phyloP scores from a whole-genome alignment of 192 early-diverging fungal genomes.

The Coemansia sp. region DNA sequence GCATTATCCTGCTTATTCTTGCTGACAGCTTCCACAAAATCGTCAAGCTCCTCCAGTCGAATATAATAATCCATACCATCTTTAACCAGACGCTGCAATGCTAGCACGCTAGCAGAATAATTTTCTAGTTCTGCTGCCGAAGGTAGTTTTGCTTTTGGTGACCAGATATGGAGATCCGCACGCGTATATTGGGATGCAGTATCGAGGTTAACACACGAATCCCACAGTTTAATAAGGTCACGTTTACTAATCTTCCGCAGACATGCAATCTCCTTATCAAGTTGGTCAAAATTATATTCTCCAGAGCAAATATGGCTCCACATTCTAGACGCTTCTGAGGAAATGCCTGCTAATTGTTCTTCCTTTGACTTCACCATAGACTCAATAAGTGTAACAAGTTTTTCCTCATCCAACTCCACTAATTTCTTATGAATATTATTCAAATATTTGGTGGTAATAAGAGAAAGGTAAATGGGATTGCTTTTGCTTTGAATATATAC shows the following conservation, averaged over 20 bases:
- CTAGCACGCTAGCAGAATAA: constrained; percentile 4
- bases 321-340: constrained; percentile 57
- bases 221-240: constrained; percentile 22
- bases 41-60: background rate
- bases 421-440: constrained; percentile 29
- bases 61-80: background rate
- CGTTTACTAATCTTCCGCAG: constrained; percentile 10
- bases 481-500: constrained; percentile 79
- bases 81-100: constrained; percentile 2
- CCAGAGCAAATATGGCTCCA: constrained; percentile 64
- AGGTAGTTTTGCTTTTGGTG: constrained; percentile 5
- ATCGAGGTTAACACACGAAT: constrained; percentile 21
- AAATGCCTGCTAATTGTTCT: constrained; percentile 68
- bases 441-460: constrained; percentile 74
- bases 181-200: constrained; percentile 20
- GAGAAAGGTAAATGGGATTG: constrained; percentile 72
- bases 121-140: background rate
- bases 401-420: constrained; percentile 16
- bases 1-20: background rate
- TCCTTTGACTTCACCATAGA: constrained; percentile 58
- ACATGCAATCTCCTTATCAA: background rate
- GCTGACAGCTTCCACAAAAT: background rate
- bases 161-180: constrained; percentile 14
- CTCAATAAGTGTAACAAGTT: constrained; percentile 58
- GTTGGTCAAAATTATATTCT: constrained; percentile 72